Evolutionary conservation across 2,329 filamentous ascomycete genomes (phyloP), one percentile per base, ranked within the genome.

Genomic region (Trichophyton mentagrophytes): DNA sequence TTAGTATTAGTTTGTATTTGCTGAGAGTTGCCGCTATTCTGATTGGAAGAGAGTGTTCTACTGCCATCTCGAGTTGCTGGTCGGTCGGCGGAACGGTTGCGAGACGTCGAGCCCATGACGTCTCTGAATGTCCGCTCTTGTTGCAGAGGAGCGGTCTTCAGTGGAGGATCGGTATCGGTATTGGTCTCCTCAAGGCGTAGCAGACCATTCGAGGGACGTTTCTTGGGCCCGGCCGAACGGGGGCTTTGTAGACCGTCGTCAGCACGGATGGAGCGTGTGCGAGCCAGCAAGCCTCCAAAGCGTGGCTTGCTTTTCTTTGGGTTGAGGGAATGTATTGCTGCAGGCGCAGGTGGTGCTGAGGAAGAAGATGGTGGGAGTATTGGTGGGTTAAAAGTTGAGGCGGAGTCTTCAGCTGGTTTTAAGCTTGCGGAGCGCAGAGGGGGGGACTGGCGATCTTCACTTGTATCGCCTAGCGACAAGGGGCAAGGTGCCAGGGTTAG

Each of bases 11-110:
- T 42, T 20, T 57, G 65, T 63, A 69, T 60, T 61, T 77, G 71
- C n/a, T 36, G 25, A 13, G 20, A 22, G 38, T 22, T 57, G 17
- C 33, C 25, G 27, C 25, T 38, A 17, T 70, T 71, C 55, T 69
- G 65, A 63, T 69, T 61, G 61, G 77, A 72, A 27, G 61, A 61
- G 36, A 65, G 61, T 49, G 61, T 64, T 27, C 61, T 58, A 42
- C 36, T 33, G 6, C 36, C 42, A 70, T 73, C 53, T 27, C 62
- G 51, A 11, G 56, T 55, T 22, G 66, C 64, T 57, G 77, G 75
- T 27, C 88, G 83, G 70, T 95, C 89, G 64, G 85, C 84, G 2
- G 88, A 90, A 66, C 86, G 85, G 66, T 88, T 89, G 64, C 88
- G 82, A 60, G 80, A 73, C 25, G 80, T 79, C 33, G 86, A 83